These are phyloP conservation scores for Cryptosporidium ryanae DNA, from an alignment of 169 alveolate genomes.

Conservation along the genomic window DNA sequence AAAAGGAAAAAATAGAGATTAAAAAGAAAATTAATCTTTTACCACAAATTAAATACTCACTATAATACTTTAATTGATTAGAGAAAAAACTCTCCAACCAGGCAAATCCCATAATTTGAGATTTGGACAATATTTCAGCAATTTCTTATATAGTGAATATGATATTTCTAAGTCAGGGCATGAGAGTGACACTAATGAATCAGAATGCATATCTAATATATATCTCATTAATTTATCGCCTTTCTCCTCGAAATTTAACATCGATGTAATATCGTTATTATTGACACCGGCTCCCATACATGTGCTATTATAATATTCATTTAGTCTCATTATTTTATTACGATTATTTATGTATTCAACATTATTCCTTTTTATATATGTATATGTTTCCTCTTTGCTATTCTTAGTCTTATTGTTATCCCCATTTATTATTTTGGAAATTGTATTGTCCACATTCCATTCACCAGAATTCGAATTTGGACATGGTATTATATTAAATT, in stretches of 20 bases:
- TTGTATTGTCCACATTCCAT: conserved; percentile 38
- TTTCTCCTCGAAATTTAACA: conserved; percentile 38
- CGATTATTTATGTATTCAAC: conserved; percentile 34
- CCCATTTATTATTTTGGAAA: conserved; percentile 28
- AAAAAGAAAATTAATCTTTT: background rate
- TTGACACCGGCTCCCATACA: background rate
- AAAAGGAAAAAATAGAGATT: background rate
- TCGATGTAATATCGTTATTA: background rate
- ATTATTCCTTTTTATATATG: conserved; percentile 21
- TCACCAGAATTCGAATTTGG: conserved; percentile 58
- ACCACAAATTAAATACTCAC: background rate
- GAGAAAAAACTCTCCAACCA: conserved; percentile 56
- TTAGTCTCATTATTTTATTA: conserved; percentile 38
- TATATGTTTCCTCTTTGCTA: conserved; percentile 23
- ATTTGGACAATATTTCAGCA: conserved; percentile 47
- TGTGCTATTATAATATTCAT: conserved; percentile 20
- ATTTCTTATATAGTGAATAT: conserved; percentile 49
- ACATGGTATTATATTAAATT: conserved; percentile 52
- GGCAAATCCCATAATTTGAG: conserved; percentile 69
- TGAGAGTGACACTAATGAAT: conserved; percentile 57
- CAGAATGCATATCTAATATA: conserved; percentile 70
- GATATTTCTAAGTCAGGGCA: conserved; percentile 72
- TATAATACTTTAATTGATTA: background rate
- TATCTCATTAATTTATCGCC: conserved; percentile 64
- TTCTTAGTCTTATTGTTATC: background rate